Evolutionary conservation across 208 protist genomes (phyloP).

Genomic region (Leishmania tropica): DNA sequence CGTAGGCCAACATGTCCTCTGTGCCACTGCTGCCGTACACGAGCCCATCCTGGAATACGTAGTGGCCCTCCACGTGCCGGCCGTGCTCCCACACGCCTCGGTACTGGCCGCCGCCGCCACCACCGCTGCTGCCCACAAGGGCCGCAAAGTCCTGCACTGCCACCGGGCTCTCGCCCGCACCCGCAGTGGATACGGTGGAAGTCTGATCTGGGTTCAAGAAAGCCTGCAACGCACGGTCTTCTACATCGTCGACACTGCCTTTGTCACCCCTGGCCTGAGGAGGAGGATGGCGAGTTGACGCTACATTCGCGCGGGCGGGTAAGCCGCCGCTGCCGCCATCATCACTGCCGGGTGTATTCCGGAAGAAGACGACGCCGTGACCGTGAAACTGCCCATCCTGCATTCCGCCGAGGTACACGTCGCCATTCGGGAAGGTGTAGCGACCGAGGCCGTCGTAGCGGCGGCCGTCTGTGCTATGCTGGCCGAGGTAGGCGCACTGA

Average conservation of each 20-base stretch:
- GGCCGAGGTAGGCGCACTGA: constrained; percentile 64
- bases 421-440: constrained; percentile 85
- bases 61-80: constrained; percentile 61
- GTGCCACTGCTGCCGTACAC: constrained; percentile 45
- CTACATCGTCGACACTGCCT: neutral
- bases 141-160: neutral
- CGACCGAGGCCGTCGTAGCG: constrained; percentile 75
- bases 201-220: constrained; percentile 15
- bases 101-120: constrained; percentile 74
- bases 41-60: constrained; percentile 88
- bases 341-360: constrained; percentile 8
- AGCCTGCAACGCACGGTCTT: constrained; percentile 4
- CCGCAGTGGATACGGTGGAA: neutral
- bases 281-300: neutral
- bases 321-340: neutral
- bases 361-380: constrained; percentile 79
- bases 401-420: constrained; percentile 80
- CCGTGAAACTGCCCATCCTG: constrained; percentile 86
- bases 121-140: constrained; percentile 7
- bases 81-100: constrained; percentile 85
- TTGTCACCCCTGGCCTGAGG: neutral
- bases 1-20: constrained; percentile 10
- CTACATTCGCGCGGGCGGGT: neutral
- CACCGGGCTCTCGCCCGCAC: neutral
- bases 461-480: constrained; percentile 61